Evolutionary conservation across 1,284 basidiomycete genomes (phyloP).

Genomic region (Anthracocystis panici-leucophaei): DNA sequence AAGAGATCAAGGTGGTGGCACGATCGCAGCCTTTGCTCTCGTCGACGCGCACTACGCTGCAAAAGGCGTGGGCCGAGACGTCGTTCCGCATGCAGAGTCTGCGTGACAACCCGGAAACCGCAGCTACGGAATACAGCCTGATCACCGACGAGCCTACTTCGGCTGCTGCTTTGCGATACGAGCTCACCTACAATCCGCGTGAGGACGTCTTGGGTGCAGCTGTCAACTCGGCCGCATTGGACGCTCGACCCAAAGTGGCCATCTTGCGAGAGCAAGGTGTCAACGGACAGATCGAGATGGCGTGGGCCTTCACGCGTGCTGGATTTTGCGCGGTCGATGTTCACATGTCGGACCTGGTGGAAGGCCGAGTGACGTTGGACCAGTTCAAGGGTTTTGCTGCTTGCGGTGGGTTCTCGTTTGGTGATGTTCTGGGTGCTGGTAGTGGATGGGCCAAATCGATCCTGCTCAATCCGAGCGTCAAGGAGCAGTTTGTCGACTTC

Average conservation of each 20-base stretch:
- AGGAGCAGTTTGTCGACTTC: conserved; percentile 82
- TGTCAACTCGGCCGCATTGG: conserved; percentile 29
- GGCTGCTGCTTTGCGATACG: conserved; percentile 70
- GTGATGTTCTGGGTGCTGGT: conserved; percentile 96
- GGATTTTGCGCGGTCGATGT: conserved; percentile 96
- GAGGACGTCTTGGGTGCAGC: conserved; percentile 49
- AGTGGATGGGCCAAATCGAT: conserved; percentile 97
- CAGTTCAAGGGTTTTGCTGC: conserved; percentile 89
- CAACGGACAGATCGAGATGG: conserved; percentile 98
- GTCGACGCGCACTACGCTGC: conserved; percentile 77
- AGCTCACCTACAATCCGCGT: conserved; percentile 63
- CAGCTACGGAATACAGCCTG: conserved; percentile 84
- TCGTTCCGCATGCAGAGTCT: conserved; percentile 90
- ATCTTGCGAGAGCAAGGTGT: conserved; percentile 98
- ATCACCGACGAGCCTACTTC: conserved; percentile 72
- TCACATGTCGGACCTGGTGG: conserved; percentile 96
- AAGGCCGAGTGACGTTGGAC: conserved; percentile 76
- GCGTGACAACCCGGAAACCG: conserved; percentile 84
- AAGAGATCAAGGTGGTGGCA: conserved; percentile 73
- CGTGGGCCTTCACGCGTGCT: conserved; percentile 91
- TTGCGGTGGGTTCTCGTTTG: conserved; percentile 98
- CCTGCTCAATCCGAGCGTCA: conserved; percentile 81
- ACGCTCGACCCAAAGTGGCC: conserved; percentile 84
- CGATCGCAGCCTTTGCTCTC: conserved; percentile 41
- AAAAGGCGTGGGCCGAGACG: conserved; percentile 91